Evolutionary conservation across 768 basidiomycete genomes (phyloP).

Genomic region (Lactarius sp.): DNA sequence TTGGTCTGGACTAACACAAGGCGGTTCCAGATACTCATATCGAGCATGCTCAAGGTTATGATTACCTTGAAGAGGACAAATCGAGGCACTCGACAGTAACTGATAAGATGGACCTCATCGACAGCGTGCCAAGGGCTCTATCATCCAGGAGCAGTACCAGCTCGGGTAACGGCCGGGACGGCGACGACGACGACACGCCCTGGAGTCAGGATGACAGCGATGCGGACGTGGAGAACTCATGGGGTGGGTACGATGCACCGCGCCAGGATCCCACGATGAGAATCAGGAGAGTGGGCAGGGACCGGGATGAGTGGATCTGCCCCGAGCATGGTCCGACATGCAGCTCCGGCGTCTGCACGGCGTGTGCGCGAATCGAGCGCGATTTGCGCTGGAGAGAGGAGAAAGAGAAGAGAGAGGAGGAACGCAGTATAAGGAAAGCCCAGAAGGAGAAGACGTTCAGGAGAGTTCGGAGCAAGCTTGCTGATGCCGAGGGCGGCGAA

Average conservation of each 20-base stretch:
- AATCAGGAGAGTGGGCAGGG: background rate
- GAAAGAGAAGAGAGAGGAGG: conserved; percentile 1
- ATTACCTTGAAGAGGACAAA: background rate
- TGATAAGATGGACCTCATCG: background rate
- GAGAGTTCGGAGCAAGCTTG: background rate
- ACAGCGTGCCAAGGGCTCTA: background rate
- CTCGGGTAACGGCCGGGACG: background rate
- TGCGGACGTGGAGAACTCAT: background rate
- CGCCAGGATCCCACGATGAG: background rate
- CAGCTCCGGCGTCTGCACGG: conserved; percentile 9
- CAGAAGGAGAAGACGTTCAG: background rate
- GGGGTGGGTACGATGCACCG: background rate
- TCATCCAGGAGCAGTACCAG: background rate
- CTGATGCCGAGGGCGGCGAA: background rate
- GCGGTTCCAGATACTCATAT: too few species aligned
- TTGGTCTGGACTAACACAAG: too few species aligned
- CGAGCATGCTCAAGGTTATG: background rate
- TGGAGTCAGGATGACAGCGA: background rate
- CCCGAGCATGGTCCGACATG: conserved; percentile 10
- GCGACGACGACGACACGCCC: background rate
- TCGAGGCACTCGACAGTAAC: background rate
- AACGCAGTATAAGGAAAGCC: background rate
- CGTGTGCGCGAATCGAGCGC: background rate
- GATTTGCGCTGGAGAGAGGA: background rate
- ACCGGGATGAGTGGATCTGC: background rate